phyloP scores from a whole-genome alignment of 768 basidiomycete genomes.

The Rhizopogon vinicolor region DNA sequence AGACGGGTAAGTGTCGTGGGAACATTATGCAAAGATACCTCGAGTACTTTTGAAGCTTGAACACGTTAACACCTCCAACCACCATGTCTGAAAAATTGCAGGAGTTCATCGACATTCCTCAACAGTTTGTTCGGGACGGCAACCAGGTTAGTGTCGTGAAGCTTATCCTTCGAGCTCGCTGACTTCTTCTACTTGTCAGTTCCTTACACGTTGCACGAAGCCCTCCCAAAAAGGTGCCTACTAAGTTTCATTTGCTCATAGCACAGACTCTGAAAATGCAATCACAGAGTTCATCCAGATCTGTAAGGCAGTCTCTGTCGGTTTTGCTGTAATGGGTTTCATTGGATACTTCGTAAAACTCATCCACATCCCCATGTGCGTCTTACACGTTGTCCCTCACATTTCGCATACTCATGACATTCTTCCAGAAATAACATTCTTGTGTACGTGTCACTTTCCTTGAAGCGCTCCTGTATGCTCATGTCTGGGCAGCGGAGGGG shows the following conservation, averaged over 20 bases:
- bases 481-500: conserved; percentile 60
- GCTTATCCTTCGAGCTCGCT: conserved; percentile 2
- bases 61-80: conserved; percentile 17
- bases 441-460: conserved; percentile 62
- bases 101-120: conserved; percentile 88
- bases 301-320: conserved; percentile 93
- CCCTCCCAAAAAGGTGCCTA: conserved; percentile 86
- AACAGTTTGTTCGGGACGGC: conserved; percentile 90
- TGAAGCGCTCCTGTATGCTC: conserved; percentile 7
- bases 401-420: conserved; percentile 10
- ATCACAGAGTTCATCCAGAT: conserved; percentile 87
- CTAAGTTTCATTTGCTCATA: background rate
- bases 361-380: conserved; percentile 98
- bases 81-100: conserved; percentile 87
- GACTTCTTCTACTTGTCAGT: conserved; percentile 44
- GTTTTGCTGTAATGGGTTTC: conserved; percentile 99
- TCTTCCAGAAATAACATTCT: conserved; percentile 86
- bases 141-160: conserved; percentile 63
- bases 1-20: conserved; percentile 20
- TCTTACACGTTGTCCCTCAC: background rate
- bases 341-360: conserved; percentile 99
- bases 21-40: conserved; percentile 25
- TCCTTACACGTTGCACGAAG: conserved; percentile 96
- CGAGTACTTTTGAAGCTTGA: conserved; percentile 2
- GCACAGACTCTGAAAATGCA: conserved; percentile 1